Conservation (phyloP, 495 filamentous ascomycete genomes). For the Cercophora sp. region DNA sequence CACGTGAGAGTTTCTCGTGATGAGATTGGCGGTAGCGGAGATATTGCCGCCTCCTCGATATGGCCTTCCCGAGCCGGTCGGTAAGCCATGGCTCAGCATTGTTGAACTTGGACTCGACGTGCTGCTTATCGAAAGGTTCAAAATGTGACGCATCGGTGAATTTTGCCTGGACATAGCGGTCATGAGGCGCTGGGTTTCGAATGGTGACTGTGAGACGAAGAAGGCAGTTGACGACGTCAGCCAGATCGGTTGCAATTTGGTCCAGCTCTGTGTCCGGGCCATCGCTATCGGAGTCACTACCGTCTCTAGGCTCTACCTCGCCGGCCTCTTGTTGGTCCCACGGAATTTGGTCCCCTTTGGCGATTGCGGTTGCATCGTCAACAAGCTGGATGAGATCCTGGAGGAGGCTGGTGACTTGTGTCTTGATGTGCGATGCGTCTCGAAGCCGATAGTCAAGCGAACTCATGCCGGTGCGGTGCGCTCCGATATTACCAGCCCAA, state of each 20-base stretch:
- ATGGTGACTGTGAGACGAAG: slow-evolving; percentile 19
- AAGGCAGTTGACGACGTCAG: slow-evolving; percentile 19
- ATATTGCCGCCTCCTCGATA: slow-evolving; percentile 38
- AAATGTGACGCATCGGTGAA: slow-evolving; percentile 14
- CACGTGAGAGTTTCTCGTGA: too few species aligned
- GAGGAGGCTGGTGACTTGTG: slow-evolving; percentile 35
- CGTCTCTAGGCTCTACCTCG: neutral
- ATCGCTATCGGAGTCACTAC: neutral
- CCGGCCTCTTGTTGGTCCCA: neutral
- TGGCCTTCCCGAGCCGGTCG: slow-evolving; percentile 38
- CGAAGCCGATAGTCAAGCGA: slow-evolving; percentile 47
- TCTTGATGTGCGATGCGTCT: slow-evolving; percentile 43
- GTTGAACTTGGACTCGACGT: slow-evolving; percentile 9
- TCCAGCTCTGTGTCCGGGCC: slow-evolving; percentile 6
- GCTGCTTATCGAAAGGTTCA: slow-evolving; percentile 11
- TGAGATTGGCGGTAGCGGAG: slow-evolving; percentile 40
- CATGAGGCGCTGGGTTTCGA: slow-evolving; percentile 26
- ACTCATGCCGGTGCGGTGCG: slow-evolving; percentile 35
- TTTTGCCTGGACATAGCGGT: slow-evolving; percentile 15
- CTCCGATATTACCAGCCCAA: slow-evolving; percentile 45
- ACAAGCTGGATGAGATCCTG: slow-evolving; percentile 16
- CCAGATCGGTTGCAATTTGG: slow-evolving; percentile 10
- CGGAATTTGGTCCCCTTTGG: neutral
- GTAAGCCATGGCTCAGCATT: slow-evolving; percentile 12
- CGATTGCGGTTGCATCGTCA: slow-evolving; percentile 7